Base-by-base conservation (phyloP, 2,329 filamentous ascomycete species). In the Dactylellina parvicollis region DNA sequence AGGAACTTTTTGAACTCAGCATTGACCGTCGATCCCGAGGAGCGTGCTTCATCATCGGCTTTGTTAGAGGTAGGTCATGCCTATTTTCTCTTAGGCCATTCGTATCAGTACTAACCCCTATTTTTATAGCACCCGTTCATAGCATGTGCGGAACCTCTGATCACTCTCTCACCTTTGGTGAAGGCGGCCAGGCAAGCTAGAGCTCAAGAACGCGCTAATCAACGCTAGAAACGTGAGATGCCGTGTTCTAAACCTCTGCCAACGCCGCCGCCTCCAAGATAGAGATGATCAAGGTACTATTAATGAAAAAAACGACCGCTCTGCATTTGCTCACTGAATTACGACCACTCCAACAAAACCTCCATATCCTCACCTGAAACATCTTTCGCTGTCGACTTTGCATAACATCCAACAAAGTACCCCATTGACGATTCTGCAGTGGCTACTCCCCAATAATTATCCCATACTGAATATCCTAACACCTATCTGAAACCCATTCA, bases 21-120 rank as follows among this genome's bases (percentile, higher is more conserved):
- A 4, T 85, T 99, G 61, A 96, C 96, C 84, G 95, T 99, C 4
- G 95, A 98, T 79, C 94, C 95, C 0, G 95, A 98, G 83, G 96
- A 96, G 87, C 86, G 95, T 82, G 93, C 93, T 38, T 96, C 92
- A 79, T 95, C 95, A 34, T 92, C 96, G 82, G 94, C 98, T 83
- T 83, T 99, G 73, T 84, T 99, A 77, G 89, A 91, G 83, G 95
- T 98, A 86, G 83, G 90, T 84, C 74, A 42, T 18, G 1, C 3
- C 12, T 18, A 5, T 61, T 62, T 50, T 55, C 62, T 26, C 76
- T 42, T 32, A 38, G 42, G 32, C n/a, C 76, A 52, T 76, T 79
- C 64, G 26, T 55, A 65, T 4, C 75, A 82, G 10, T 36, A 34
- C 28, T 44, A 54, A 47, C 22, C 24, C n/a, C n/a, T n/a, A n/a